Evolutionary conservation across 2,329 filamentous ascomycete genomes (phyloP), one percentile per base, ranked within the genome.

Genomic region (Aureobasidium lini): DNA sequence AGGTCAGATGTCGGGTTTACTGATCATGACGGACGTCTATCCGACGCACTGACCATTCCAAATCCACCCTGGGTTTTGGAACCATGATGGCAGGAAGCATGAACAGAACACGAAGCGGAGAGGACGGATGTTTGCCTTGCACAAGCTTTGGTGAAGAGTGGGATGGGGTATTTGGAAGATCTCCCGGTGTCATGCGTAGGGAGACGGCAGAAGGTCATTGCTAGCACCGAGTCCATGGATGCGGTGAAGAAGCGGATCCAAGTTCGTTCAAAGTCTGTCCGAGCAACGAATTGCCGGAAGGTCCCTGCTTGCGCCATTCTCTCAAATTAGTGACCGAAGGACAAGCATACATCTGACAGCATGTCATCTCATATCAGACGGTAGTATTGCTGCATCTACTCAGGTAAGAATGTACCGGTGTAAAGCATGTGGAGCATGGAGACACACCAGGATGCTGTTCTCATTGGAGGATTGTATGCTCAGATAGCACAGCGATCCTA

Each of bases 271-370:
- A 56, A 31, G 37, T 37, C 52, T 44, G 52, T 8, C 52, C 31
- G 32, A 56, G 40, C 52, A 36, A 46, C 40, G 31, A 46, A 31
- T 29, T 28, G 40, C 52, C 29, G 31, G 37, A 23, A n/a, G 52
- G 52, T 31, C 52, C 52, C 40, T 46, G 52, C 52, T 56, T 46
- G 52, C 39, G 28, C 40, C 32, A 53, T 53, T n/a, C 15, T 8
- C 15, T 40, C 2, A 31, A 23, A 23, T 23, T 23, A n/a, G 39
- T 36, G 36, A 40, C 11, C 32, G 15, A 4, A 50, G 32, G 23
- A 23, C 46, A 36, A 50, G 47, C 32, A 50, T 52, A 43, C 28
- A 13, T 15, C 15, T 54, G 50, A 54, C 37, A 54, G 39, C 23
- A 4, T 16, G 48, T 9, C 37, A 32, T 6, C 28, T 15, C 23